Evolutionary conservation across 306 rosid species (phyloP).

Genomic region (Vigna trinervia): DNA sequence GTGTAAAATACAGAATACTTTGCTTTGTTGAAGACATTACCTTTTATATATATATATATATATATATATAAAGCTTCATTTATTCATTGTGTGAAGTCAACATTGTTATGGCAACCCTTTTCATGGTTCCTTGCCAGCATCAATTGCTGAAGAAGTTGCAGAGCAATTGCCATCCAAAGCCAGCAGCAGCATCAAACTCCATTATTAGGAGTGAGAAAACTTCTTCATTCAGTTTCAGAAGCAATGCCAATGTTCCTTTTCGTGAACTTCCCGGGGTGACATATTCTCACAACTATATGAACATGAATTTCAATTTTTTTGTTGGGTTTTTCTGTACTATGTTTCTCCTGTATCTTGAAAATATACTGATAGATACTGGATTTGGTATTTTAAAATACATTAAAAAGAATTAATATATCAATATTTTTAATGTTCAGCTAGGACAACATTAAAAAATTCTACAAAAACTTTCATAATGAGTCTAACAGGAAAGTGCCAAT

Average conservation of each 20-base stretch:
- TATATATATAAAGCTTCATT: slow-evolving; percentile 15
- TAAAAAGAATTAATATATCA: too few species aligned
- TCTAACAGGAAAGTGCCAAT: neutral
- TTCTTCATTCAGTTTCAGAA: slow-evolving; percentile 41
- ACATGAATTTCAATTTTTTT: too few species aligned
- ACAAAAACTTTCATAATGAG: neutral
- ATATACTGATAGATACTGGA: too few species aligned
- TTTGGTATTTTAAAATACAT: too few species aligned
- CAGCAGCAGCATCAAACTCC: slow-evolving; percentile 26
- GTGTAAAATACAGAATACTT: neutral
- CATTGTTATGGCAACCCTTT: slow-evolving; percentile 37
- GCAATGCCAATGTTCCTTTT: slow-evolving; percentile 43
- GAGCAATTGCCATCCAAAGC: neutral
- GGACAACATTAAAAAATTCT: too few species aligned
- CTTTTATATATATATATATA: neutral
- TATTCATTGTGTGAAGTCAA: slow-evolving; percentile 1
- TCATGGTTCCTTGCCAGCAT: slow-evolving; percentile 32
- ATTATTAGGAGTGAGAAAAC: slow-evolving; percentile 40
- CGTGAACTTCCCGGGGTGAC: slow-evolving; percentile 53
- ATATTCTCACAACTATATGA: neutral
- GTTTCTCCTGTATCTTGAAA: too few species aligned
- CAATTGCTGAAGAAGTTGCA: slow-evolving; percentile 30
- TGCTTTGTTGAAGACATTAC: slow-evolving; percentile 14
- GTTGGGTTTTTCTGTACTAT: too few species aligned
- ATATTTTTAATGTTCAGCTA: too few species aligned